Evolutionary conservation across 2,329 filamentous ascomycete species (phyloP).

Genomic region (Fusarium clavum): DNA sequence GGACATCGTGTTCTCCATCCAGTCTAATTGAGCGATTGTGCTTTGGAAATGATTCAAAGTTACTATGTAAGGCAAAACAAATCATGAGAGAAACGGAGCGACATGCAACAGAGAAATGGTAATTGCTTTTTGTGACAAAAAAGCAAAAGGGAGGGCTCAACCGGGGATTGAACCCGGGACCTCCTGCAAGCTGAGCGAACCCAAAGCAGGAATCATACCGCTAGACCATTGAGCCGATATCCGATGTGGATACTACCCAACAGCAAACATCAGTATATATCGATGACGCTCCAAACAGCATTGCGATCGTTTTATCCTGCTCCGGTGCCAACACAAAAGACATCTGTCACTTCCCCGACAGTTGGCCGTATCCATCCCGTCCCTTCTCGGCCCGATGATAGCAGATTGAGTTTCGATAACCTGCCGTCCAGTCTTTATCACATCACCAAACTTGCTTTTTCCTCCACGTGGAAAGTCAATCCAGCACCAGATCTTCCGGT

Average conservation of each 20-base stretch:
- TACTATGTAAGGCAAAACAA: no score
- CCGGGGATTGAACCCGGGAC: conserved; percentile 61
- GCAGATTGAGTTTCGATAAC: background rate
- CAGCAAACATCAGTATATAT: rapidly evolving
- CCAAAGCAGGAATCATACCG: conserved; percentile 40
- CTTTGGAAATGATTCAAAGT: no score
- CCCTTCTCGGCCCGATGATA: background rate
- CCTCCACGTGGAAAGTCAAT: background rate
- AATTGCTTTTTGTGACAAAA: background rate
- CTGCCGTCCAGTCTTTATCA: background rate
- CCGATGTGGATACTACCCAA: background rate
- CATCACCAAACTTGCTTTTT: background rate
- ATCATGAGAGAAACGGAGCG: no score
- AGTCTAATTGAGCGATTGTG: no score
- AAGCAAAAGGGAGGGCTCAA: conserved; percentile 30
- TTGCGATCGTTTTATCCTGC: no score
- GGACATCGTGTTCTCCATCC: no score
- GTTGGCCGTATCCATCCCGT: background rate
- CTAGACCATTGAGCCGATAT: conserved; percentile 37
- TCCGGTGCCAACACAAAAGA: rapidly evolving
- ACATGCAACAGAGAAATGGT: no score
- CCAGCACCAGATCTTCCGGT: background rate
- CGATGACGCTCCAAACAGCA: rapidly evolving
- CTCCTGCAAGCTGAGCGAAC: conserved; percentile 50
- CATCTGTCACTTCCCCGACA: background rate